phyloP scores from a whole-genome alignment of 805 yeast species.

The Candida pseudofarinosa region DNA sequence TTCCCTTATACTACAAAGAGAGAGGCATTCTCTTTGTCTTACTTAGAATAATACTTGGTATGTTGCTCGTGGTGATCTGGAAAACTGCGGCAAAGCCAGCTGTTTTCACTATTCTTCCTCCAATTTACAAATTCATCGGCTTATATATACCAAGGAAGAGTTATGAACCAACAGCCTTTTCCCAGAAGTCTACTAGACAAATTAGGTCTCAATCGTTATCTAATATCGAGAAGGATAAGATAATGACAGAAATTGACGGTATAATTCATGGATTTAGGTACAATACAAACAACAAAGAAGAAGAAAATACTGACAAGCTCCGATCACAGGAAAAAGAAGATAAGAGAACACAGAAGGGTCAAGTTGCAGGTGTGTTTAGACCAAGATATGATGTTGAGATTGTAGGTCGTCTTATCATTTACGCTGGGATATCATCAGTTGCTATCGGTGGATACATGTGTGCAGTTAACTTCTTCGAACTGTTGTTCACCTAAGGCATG shows the following conservation, averaged over 20 bases:
- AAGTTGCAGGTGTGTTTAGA: constrained; percentile 45
- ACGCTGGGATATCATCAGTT: constrained; percentile 70
- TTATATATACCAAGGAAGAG: constrained; percentile 36
- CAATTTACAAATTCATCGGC: constrained; percentile 46
- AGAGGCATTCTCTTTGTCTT: constrained; percentile 40
- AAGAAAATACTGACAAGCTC: constrained; percentile 8
- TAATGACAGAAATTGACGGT: constrained; percentile 21
- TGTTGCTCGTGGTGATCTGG: constrained; percentile 64
- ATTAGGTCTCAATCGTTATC: constrained; percentile 38
- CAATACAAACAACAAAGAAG: constrained; percentile 14
- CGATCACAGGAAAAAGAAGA: constrained; percentile 1
- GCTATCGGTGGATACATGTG: constrained; percentile 45
- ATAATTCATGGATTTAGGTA: constrained; percentile 23
- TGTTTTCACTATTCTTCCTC: constrained; percentile 54
- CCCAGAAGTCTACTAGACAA: constrained; percentile 25
- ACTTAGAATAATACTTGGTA: constrained; percentile 58
- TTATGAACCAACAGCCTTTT: constrained; percentile 35
- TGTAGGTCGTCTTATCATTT: constrained; percentile 70
- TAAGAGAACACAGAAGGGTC: constrained; percentile 6
- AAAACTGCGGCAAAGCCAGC: constrained; percentile 67
- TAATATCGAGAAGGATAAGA: constrained; percentile 26
- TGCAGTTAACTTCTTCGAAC: constrained; percentile 14
- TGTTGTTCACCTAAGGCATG: too few species aligned
- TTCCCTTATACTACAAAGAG: constrained; percentile 39
- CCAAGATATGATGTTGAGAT: constrained; percentile 73